phyloP scores from a whole-genome alignment of 1,284 basidiomycete genomes.

The Afroboletus lepidellus region DNA sequence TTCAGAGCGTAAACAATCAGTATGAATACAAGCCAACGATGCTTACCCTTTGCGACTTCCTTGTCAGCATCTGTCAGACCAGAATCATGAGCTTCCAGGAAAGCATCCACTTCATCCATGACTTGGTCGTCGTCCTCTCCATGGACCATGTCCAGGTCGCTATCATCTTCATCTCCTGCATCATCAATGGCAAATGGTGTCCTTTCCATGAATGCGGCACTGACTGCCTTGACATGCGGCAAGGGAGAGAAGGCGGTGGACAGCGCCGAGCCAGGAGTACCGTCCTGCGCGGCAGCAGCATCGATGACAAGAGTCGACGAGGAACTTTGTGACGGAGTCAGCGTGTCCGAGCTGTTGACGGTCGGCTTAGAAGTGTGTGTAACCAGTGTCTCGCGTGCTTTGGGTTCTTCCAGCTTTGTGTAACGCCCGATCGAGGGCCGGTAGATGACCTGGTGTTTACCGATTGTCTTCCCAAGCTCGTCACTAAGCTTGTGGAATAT shows the following conservation, averaged over 20 bases:
- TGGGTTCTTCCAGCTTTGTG: constrained; percentile 80
- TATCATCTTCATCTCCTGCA: constrained; percentile 68
- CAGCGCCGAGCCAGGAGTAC: constrained; percentile 32
- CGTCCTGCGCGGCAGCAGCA: constrained; percentile 25
- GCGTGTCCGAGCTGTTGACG: constrained; percentile 22
- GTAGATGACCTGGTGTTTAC: constrained; percentile 82
- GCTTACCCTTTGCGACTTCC: constrained; percentile 73
- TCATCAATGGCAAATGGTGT: constrained; percentile 94
- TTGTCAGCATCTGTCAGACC: constrained; percentile 84
- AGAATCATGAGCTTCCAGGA: constrained; percentile 87
- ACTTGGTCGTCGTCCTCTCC: constrained; percentile 74
- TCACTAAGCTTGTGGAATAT: constrained; percentile 87
- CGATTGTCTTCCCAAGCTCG: constrained; percentile 89
- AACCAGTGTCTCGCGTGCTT: constrained; percentile 84
- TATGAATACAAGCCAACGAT: background rate
- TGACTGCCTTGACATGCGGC: constrained; percentile 74
- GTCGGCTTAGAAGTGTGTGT: constrained; percentile 61
- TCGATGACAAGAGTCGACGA: constrained; percentile 44
- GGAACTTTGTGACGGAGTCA: constrained; percentile 32
- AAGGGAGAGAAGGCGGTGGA: constrained; percentile 48
- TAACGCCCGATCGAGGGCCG: constrained; percentile 85
- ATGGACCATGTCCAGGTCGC: constrained; percentile 64
- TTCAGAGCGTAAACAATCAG: constrained; percentile 2
- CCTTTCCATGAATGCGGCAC: constrained; percentile 83
- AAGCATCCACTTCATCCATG: constrained; percentile 92